Evolutionary conservation across 164 flowering plant species (phyloP).

Genomic region (Echeveria elegans): DNA sequence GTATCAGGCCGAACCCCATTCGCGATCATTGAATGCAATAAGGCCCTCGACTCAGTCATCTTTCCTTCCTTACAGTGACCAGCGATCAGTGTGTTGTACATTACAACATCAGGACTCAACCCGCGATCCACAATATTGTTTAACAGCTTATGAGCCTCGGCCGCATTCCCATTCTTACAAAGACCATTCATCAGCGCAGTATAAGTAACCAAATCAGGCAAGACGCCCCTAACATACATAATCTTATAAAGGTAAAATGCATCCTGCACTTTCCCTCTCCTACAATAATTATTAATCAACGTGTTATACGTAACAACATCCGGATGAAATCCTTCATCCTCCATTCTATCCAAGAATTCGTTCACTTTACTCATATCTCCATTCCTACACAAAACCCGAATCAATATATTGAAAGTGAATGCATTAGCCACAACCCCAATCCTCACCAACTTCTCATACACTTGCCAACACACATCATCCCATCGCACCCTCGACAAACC

Average conservation of each 20-base stretch:
- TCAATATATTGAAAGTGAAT: slow-evolving; percentile 75
- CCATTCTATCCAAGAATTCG: slow-evolving; percentile 79
- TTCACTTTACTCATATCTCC: slow-evolving; percentile 56
- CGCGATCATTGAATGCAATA: slow-evolving; percentile 57
- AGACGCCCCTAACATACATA: slow-evolving; percentile 60
- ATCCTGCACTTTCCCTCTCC: slow-evolving; percentile 53
- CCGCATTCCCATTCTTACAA: slow-evolving; percentile 47
- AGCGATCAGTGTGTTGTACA: slow-evolving; percentile 66
- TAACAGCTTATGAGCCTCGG: slow-evolving; percentile 74
- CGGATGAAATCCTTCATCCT: slow-evolving; percentile 81
- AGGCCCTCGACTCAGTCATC: slow-evolving; percentile 45
- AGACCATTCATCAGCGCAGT: slow-evolving; percentile 71
- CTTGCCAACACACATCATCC: slow-evolving; percentile 52
- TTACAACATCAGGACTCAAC: slow-evolving; percentile 46
- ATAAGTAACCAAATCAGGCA: slow-evolving; percentile 70
- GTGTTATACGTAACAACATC: slow-evolving; percentile 94
- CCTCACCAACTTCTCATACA: slow-evolving; percentile 56
- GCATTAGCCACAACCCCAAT: slow-evolving; percentile 49
- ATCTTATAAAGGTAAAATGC: slow-evolving; percentile 73
- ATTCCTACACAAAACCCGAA: slow-evolving; percentile 54
- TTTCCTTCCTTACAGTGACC: slow-evolving; percentile 71
- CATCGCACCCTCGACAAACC: slow-evolving; percentile 43
- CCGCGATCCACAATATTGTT: slow-evolving; percentile 61
- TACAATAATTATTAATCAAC: slow-evolving; percentile 59
- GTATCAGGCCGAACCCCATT: slow-evolving; percentile 47